Evolutionary conservation across 2,329 filamentous ascomycete genomes (phyloP).

Genomic region (Pseudogymnoascus sp.): DNA sequence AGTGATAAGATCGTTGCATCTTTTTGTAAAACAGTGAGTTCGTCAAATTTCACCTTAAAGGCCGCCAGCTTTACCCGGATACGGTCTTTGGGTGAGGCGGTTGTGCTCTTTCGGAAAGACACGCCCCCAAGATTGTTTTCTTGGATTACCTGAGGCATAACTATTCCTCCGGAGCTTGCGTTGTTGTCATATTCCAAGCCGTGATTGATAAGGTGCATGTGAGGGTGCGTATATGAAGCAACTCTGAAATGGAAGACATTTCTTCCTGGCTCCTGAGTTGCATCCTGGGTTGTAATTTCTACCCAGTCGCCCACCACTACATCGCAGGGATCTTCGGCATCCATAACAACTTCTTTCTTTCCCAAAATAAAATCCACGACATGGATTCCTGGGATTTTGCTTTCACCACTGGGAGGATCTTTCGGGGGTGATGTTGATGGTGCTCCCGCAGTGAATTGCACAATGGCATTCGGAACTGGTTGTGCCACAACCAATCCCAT

Average conservation of each 20-base stretch:
- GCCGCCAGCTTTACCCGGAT: background rate
- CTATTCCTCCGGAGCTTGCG: background rate
- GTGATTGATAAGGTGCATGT: background rate
- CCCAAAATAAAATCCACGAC: background rate
- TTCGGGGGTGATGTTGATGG: background rate
- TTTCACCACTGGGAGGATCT: background rate
- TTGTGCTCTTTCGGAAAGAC: background rate
- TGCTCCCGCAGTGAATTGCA: background rate
- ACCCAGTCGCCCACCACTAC: background rate
- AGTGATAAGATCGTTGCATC: conserved; percentile 42
- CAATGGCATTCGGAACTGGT: background rate
- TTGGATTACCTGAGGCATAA: background rate
- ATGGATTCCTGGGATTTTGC: background rate
- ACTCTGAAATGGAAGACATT: background rate
- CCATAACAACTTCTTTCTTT: background rate
- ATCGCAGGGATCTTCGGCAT: background rate
- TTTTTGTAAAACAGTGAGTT: conserved; percentile 40
- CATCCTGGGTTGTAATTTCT: background rate
- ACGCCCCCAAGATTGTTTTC: background rate
- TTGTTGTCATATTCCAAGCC: background rate
- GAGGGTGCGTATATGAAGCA: background rate
- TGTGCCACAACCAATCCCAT: conserved; percentile 28
- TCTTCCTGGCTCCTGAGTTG: background rate
- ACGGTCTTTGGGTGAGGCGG: background rate
- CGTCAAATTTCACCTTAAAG: conserved; percentile 53